Percentiles rank a stretch among this genome's conserved stretches.
Conservation (phyloP, 108 stramenopile genomes). For the Nannochloropsis gaditana region DNA sequence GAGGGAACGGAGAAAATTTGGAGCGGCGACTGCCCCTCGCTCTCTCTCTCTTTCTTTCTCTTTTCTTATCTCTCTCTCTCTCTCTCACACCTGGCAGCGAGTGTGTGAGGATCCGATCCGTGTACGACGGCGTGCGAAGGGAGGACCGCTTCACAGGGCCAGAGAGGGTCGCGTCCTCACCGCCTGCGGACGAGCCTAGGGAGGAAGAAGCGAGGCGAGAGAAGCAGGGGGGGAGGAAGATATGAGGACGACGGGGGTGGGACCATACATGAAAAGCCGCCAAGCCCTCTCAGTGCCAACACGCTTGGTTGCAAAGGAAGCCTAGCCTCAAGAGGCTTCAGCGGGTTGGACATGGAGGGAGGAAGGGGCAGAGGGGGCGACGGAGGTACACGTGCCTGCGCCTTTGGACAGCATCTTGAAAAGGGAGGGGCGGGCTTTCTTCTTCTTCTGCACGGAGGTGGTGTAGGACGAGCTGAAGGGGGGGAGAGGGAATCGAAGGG, state of each 20-base stretch:
- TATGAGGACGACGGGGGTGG: no score
- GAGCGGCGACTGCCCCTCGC: not conserved
- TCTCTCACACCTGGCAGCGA: not conserved
- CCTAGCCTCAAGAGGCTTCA: not conserved
- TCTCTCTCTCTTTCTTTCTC: not conserved
- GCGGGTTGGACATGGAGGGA: not conserved
- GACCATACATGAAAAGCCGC: no score
- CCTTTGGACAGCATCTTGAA: not conserved
- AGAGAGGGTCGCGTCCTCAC: not conserved
- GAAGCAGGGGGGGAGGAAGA: no score
- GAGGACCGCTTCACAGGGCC: not conserved
- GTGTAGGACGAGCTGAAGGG: not conserved
- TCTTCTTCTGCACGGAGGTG: not conserved
- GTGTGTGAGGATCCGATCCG: not conserved
- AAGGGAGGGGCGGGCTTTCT: not conserved
- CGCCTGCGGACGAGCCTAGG: no score
- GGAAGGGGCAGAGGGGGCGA: not conserved
- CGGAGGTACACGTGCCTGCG: not conserved
- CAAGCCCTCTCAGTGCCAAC: no score
- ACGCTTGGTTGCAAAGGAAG: not conserved
- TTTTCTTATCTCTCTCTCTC: not conserved
- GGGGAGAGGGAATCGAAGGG: not conserved
- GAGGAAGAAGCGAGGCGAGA: no score
- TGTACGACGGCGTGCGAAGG: not conserved
- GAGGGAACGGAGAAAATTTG: not conserved